Percentiles rank a stretch among this genome's conserved stretches.
Conservation (phyloP, 2,329 filamentous ascomycete species). For the Cyclaneusma minus region DNA sequence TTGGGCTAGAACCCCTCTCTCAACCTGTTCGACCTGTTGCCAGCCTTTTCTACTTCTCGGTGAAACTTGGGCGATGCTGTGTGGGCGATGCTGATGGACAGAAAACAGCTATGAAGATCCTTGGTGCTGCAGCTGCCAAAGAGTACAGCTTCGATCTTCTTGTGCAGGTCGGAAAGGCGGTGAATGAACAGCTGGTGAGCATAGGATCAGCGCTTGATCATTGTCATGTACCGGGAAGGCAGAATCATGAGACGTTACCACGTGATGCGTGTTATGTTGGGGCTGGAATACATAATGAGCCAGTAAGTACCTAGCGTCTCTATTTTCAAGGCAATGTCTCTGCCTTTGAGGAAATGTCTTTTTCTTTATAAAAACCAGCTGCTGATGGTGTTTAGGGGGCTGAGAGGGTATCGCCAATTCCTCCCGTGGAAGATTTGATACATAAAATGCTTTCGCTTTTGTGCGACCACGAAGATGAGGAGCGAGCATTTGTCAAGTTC, state of each 20-base stretch:
- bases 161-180: slow-evolving; percentile 14
- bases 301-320: slow-evolving; percentile 20
- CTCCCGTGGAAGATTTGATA: slow-evolving; percentile 30
- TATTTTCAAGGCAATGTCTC: no score
- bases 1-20: no score
- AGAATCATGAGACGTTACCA: slow-evolving; percentile 30
- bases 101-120: slow-evolving; percentile 23
- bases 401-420: slow-evolving; percentile 24
- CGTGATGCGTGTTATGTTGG: slow-evolving; percentile 22
- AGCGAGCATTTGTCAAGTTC: slow-evolving; percentile 32
- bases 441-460: slow-evolving; percentile 29
- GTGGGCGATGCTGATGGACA: no score
- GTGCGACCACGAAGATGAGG: slow-evolving; percentile 27
- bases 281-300: slow-evolving; percentile 36
- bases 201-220: slow-evolving; percentile 34
- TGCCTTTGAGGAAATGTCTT: no score
- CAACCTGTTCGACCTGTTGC: no score
- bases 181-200: slow-evolving; percentile 23
- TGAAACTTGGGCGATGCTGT: no score
- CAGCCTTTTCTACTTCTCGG: no score
- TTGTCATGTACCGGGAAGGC: slow-evolving; percentile 33
- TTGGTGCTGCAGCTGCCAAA: slow-evolving; percentile 13
- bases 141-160: slow-evolving; percentile 11
- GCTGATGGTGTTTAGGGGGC: slow-evolving; percentile 18
- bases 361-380: no score